These are phyloP conservation scores for Ashbya aceris DNA, from an alignment of 1,139 yeast species.

Conservation along the genomic window DNA sequence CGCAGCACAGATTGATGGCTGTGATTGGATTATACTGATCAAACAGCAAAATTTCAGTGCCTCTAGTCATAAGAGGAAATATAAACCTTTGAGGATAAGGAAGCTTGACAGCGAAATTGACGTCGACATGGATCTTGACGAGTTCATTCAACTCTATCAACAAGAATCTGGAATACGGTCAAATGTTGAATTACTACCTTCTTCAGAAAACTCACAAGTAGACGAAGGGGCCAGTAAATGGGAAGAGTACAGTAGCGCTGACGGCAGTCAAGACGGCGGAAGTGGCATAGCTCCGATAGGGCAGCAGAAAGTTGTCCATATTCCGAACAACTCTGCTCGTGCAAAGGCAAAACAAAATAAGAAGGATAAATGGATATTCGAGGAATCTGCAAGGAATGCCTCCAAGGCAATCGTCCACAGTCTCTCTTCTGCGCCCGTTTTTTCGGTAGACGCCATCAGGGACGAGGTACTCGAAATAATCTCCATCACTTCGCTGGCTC, in stretches of 20 bases:
- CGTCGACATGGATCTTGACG: conserved; percentile 60
- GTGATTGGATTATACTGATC: conserved; percentile 64
- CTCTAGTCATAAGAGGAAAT: conserved; percentile 38
- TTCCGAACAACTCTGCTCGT: conserved; percentile 64
- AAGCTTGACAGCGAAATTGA: conserved; percentile 54
- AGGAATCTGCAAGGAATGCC: conserved; percentile 60
- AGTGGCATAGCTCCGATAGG: conserved; percentile 18
- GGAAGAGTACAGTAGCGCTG: conserved; percentile 26
- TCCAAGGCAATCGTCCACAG: conserved; percentile 46
- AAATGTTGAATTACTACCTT: conserved; percentile 10
- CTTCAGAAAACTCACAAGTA: conserved; percentile 18
- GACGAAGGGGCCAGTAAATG: conserved; percentile 18
- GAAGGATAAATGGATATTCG: conserved; percentile 72
- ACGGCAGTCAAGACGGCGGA: conserved; percentile 26
- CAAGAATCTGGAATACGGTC: conserved; percentile 30
- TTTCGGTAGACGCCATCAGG: conserved; percentile 62
- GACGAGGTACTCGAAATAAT: conserved; percentile 84
- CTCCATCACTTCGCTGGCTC: conserved; percentile 60
- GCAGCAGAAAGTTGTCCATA: conserved; percentile 46
- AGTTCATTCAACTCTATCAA: conserved; percentile 43
- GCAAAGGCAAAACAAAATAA: conserved; percentile 62
- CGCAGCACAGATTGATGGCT: conserved; percentile 59
- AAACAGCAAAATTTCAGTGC: conserved; percentile 44
- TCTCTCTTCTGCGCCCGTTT: conserved; percentile 56
- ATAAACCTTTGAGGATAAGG: conserved; percentile 66